phyloP scores from a whole-genome alignment of 306 rosid genomes.

The Castanospermum australe region DNA sequence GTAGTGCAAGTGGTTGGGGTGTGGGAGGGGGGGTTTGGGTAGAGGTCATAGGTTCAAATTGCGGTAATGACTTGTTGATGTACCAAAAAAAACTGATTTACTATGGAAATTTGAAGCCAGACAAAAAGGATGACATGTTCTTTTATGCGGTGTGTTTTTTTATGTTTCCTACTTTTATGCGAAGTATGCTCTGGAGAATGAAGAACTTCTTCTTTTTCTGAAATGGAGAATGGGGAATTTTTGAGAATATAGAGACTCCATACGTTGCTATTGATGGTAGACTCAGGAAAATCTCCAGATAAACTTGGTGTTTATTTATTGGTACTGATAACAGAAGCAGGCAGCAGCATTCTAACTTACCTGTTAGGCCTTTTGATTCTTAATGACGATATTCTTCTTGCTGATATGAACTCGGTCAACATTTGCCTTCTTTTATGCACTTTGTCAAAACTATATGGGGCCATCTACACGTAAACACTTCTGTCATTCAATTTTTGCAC shows the following conservation, averaged over 20 bases:
- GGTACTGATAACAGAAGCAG: neutral
- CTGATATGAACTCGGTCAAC: neutral
- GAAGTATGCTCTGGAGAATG: slow-evolving; percentile 27
- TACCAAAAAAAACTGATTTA: slow-evolving; percentile 44
- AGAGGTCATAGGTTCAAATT: neutral
- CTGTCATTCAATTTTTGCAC: neutral
- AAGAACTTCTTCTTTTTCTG: neutral
- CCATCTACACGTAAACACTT: neutral
- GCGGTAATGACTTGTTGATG: neutral
- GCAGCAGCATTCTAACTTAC: slow-evolving; percentile 10
- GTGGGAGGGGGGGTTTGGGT: neutral
- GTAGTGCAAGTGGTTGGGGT: neutral
- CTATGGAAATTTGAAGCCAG: slow-evolving; percentile 60
- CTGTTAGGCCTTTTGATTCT: slow-evolving; percentile 2
- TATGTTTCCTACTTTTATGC: slow-evolving; percentile 31
- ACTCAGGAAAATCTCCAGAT: slow-evolving; percentile 8
- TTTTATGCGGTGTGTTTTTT: slow-evolving; percentile 78
- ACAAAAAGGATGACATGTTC: slow-evolving; percentile 89
- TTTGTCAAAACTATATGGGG: neutral
- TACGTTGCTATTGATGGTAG: slow-evolving; percentile 24
- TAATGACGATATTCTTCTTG: neutral
- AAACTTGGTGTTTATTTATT: slow-evolving; percentile 14
- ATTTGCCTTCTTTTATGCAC: neutral
- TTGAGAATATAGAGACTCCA: slow-evolving; percentile 2
- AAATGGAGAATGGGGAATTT: slow-evolving; percentile 11